Evolutionary conservation across 192 early-diverging fungal species (phyloP).

Genomic region (Gonapodya sp.): DNA sequence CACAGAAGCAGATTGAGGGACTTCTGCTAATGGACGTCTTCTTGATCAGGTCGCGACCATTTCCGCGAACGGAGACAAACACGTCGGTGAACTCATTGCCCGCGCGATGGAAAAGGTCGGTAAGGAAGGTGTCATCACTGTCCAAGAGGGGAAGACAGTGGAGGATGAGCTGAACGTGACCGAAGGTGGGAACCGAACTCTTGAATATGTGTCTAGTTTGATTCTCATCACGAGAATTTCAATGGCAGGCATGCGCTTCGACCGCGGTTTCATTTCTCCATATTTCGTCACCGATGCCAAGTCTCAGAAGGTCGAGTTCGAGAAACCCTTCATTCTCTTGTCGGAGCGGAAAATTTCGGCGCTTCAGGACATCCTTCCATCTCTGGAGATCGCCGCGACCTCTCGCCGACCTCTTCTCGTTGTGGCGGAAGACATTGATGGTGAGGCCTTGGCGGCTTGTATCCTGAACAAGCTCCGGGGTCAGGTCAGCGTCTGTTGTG

Average conservation of each 20-base stretch:
- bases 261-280: conserved; percentile 98
- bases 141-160: conserved; percentile 99
- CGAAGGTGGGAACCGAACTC: conserved; percentile 54
- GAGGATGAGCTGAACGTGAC: conserved; percentile 99
- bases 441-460: conserved; percentile 98
- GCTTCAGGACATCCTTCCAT: conserved; percentile 91
- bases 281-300: conserved; percentile 99
- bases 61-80: conserved; percentile 98
- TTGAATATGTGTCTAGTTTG: neutral
- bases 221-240: conserved; percentile 7
- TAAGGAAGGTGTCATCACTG: conserved; percentile 99
- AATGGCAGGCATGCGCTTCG: conserved; percentile 81
- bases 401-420: conserved; percentile 94
- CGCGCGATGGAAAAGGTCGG: conserved; percentile 99
- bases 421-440: conserved; percentile 97
- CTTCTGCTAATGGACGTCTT: neutral
- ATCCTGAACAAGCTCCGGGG: conserved; percentile 99
- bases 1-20: too few relatives aligned
- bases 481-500: conserved; percentile 89
- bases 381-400: conserved; percentile 86
- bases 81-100: conserved; percentile 92
- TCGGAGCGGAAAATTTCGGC: conserved; percentile 97
- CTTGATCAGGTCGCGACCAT: conserved; percentile 62
- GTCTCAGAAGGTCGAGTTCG: conserved; percentile 98
- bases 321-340: conserved; percentile 97